Percentiles rank a stretch among this genome's conserved stretches.
phyloP scores from a whole-genome alignment of 768 basidiomycete species.

The Sporobolomyces phaffii region DNA sequence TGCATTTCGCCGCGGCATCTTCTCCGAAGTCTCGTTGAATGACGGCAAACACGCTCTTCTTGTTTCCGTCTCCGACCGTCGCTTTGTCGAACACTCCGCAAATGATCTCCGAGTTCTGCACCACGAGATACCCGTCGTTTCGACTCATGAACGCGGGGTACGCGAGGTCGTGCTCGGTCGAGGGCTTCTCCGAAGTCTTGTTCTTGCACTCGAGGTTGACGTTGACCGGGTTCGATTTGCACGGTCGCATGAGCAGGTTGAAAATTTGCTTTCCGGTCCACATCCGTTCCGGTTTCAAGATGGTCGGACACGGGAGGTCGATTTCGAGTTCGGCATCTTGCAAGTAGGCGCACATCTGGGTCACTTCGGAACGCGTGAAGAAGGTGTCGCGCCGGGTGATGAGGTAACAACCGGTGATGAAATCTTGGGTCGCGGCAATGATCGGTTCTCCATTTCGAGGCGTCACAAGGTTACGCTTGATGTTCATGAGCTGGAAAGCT shows the following conservation, averaged over 20 bases:
- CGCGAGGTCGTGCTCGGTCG: conserved; percentile 55
- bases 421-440: conserved; percentile 98
- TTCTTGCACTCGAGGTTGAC: conserved; percentile 97
- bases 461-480: conserved; percentile 93
- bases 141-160: conserved; percentile 58
- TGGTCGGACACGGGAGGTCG: conserved; percentile 88
- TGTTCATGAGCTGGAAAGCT: conserved; percentile 92
- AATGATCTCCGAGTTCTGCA: conserved; percentile 98
- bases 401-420: conserved; percentile 96
- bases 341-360: conserved; percentile 91
- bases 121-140: conserved; percentile 95
- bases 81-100: conserved; percentile 99
- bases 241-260: conserved; percentile 91
- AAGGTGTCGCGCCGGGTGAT: conserved; percentile 88
- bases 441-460: conserved; percentile 98
- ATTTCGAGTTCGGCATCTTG: conserved; percentile 85
- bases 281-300: conserved; percentile 82
- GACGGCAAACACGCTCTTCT: conserved; percentile 97
- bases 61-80: conserved; percentile 95
- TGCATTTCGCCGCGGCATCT: conserved; percentile 85
- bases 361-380: conserved; percentile 88
- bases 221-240: conserved; percentile 68
- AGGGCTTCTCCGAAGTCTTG: conserved; percentile 56
- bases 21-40: conserved; percentile 95
- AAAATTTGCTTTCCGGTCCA: conserved; percentile 99